Evolutionary conservation across 139 green algal species (phyloP), one percentile per base, ranked within the genome.

Genomic region (Microglena sp.): DNA sequence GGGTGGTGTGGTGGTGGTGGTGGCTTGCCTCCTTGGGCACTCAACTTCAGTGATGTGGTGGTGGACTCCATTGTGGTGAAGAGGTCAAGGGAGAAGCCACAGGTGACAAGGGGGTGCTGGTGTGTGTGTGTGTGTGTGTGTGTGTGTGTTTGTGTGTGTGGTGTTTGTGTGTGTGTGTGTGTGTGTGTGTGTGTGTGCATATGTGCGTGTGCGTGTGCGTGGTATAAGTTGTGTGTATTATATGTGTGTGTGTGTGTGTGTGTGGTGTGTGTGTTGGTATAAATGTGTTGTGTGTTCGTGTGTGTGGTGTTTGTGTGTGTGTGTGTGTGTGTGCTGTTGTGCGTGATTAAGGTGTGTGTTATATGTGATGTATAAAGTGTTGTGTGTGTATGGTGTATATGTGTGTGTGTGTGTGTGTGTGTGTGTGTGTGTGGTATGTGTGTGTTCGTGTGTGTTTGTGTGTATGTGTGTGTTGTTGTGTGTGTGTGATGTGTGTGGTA

Each of bases 1-100:
- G 40, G 11, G 40, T 50, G 40, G 40, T n/a, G n/a, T n/a, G n/a
- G n/a, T n/a, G n/a, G n/a, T n/a, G n/a, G 40, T 50, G 40, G 40
- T 11, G 11, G 40, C 40, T 50, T 11, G 40, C 40, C 40, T 50
- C 15, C 40, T 15, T 32, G 55, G 32, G 4, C 27, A 7, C 7
- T 31, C 55, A 44, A n/a, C n/a, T 60, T 70, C 53, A 64, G 53
- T 5, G 93, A 99, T 64, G 93, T 99, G 34, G 88, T 99, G 31
- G 90, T 96, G n/a, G 93, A 98, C 85, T 93, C 82, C 22, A 88
- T 99, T 31, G 93, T 99, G 33, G 92, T 98, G 61, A 86, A 94
- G 77, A 33, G 71, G 6, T 66, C 79, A 26, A 18, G 66, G 2
- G 36, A 18, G 2, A 36, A 32, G 31, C 59, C 46, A 5, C 64